phyloP scores from a whole-genome alignment of 2,329 filamentous ascomycete genomes.

The Whalleya microplaca region DNA sequence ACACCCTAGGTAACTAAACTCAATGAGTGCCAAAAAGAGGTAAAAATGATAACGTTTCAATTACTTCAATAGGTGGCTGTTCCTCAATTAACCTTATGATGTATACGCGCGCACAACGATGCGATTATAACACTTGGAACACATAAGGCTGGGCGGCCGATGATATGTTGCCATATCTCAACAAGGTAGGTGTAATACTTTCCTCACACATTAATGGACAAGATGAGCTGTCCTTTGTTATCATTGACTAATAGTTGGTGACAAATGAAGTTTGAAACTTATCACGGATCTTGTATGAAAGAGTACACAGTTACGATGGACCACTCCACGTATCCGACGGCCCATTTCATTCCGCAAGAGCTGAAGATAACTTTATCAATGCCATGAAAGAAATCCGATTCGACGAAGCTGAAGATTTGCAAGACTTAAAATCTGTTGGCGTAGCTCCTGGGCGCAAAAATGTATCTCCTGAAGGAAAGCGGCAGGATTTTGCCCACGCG shows the following conservation, averaged over 20 bases:
- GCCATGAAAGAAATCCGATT: constrained; percentile 52
- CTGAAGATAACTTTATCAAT: constrained; percentile 49
- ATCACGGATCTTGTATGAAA: constrained; percentile 38
- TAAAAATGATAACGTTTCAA: too few species aligned
- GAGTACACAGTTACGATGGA: constrained; percentile 47
- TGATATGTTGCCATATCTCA: constrained; percentile 44
- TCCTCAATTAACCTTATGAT: constrained; percentile 51
- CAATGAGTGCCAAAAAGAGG: too few species aligned
- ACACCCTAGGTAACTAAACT: too few species aligned
- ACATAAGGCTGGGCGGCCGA: constrained; percentile 24
- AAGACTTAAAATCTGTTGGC: too few species aligned
- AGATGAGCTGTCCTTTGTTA: too few species aligned
- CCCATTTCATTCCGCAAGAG: too few species aligned
- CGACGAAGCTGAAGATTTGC: constrained; percentile 54
- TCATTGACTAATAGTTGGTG: too few species aligned
- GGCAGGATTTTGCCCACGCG: constrained; percentile 54
- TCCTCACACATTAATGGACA: too few species aligned
- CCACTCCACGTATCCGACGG: constrained; percentile 33
- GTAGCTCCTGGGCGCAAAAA: constrained; percentile 44
- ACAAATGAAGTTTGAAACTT: constrained; percentile 8
- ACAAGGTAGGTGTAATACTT: too few species aligned
- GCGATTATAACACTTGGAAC: constrained; percentile 29
- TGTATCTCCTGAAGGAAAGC: constrained; percentile 41
- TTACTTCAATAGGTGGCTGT: too few species aligned
- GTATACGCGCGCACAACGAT: constrained; percentile 29